Conservation (phyloP, 768 basidiomycete species). For the Mycena indigotica region DNA sequence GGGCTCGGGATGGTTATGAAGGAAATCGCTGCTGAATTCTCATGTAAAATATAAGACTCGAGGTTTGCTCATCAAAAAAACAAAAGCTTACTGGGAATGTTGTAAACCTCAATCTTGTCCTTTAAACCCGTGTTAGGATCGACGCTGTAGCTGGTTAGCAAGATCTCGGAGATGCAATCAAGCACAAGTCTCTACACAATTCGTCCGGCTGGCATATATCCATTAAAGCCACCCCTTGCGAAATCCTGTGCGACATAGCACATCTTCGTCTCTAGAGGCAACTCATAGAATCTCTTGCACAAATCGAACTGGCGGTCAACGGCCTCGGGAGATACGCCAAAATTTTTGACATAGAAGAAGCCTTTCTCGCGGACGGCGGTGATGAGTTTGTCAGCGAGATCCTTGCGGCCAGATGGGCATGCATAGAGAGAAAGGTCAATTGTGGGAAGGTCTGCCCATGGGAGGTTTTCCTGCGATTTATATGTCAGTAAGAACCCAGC, state of each 20-base stretch:
- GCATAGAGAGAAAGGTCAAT: neutral
- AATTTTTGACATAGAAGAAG: conserved; percentile 56
- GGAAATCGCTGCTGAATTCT: conserved; percentile 50
- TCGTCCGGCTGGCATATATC: conserved; percentile 49
- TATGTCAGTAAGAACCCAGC: neutral
- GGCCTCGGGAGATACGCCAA: conserved; percentile 48
- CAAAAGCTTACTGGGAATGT: conserved; percentile 47
- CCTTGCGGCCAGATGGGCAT: neutral
- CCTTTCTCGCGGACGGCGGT: conserved; percentile 38
- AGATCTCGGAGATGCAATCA: neutral
- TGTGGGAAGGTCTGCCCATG: neutral
- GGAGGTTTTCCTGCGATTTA: neutral
- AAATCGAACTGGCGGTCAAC: conserved; percentile 54
- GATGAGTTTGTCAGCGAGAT: neutral
- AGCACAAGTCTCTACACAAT: conserved; percentile 33
- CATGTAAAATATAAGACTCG: neutral
- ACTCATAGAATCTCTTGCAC: conserved; percentile 50
- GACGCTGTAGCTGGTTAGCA: conserved; percentile 26
- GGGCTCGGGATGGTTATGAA: conserved; percentile 43
- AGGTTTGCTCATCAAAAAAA: neutral
- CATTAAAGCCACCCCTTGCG: conserved; percentile 47
- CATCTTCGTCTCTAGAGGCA: conserved; percentile 52
- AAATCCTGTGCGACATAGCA: conserved; percentile 40
- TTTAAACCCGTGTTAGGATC: conserved; percentile 38
- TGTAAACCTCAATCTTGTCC: conserved; percentile 52